Evolutionary conservation across 208 protist genomes (phyloP), one percentile per base, ranked within the genome.

Genomic region (Acanthamoeba healyi): DNA sequence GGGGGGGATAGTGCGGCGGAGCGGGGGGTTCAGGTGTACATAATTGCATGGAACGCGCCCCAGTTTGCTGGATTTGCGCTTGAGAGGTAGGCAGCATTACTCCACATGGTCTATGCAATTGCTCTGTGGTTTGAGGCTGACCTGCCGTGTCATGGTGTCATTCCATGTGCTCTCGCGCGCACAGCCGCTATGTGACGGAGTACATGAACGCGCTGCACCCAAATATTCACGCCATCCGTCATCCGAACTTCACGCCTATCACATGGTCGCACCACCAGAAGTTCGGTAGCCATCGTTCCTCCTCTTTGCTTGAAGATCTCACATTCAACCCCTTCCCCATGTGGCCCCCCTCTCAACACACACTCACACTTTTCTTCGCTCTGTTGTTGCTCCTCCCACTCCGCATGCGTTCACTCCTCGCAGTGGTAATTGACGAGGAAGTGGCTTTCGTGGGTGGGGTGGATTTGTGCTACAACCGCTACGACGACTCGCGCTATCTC

Each of bases 371-470:
- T 22, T 2, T 58, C 51, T 2, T 1, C 54, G 17, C 24, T 61
- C 22, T 19, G 44, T 49, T 12, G 44, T 49, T 49, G 44, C 44
- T 49, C n/a, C n/a, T n/a, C n/a, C n/a, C n/a, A n/a, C 49, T 54
- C 49, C 49, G 24, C 7, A 77, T n/a, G 26, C 7, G 67, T 22
- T 9, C 10, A 82, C 6, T 15, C 5, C 42, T 81, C 51, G 15
- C 42, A 63, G 63, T 97, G 63, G 74, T 95, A 26, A 22, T 96
- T 0, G 96, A 97, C 88, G 95, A 97, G 87, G 79, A 95, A 36
- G 93, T 96, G n/a, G 96, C 94, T 74, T 97, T 97, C 94, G 56
- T 97, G 7, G 96, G 96, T 42, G 96, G 96, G 1, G 40, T 96
- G 36, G 96, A 97, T 86, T 72, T 97, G 32, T 94, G 89, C 77